These are phyloP conservation scores for Emmonsiellopsis sp. DNA, from an alignment of 2,329 filamentous ascomycete species.

Conservation along the genomic window DNA sequence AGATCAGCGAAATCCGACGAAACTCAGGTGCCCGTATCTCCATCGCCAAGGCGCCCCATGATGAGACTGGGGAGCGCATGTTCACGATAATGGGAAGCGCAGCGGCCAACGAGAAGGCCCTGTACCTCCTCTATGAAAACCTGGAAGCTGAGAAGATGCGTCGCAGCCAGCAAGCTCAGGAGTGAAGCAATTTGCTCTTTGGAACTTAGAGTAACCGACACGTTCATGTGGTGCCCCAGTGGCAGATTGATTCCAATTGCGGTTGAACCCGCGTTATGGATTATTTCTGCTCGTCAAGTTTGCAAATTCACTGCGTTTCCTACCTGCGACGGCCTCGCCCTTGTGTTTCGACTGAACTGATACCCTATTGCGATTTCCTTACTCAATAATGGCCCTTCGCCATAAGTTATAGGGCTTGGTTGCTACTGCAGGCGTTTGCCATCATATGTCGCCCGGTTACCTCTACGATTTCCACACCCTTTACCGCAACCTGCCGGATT, in stretches of 20 bases:
- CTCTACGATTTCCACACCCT: neutral
- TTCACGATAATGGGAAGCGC: conserved; percentile 98
- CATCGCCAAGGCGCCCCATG: conserved; percentile 92
- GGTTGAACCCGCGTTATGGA: neutral
- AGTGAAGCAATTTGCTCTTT: conserved; percentile 30
- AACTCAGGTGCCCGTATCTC: conserved; percentile 94
- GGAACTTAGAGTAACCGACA: neutral
- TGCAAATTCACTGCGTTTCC: neutral
- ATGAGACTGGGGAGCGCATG: conserved; percentile 97
- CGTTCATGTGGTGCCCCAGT: neutral
- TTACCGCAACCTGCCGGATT: conserved; percentile 8
- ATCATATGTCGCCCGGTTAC: neutral
- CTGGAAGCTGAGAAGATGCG: conserved; percentile 98
- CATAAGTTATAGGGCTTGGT: neutral
- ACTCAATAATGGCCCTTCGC: neutral
- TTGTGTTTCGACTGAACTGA: neutral
- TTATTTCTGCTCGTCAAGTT: neutral
- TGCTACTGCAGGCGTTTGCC: neutral
- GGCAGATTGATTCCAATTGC: neutral
- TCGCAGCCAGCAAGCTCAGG: conserved; percentile 67
- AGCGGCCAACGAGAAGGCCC: conserved; percentile 86
- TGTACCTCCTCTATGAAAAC: conserved; percentile 97
- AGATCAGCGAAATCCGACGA: conserved; percentile 98
- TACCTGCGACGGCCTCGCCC: neutral
- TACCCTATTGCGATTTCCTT: neutral